Evolutionary conservation across 495 filamentous ascomycete species (phyloP).

Genomic region (Aspergillus campestris): DNA sequence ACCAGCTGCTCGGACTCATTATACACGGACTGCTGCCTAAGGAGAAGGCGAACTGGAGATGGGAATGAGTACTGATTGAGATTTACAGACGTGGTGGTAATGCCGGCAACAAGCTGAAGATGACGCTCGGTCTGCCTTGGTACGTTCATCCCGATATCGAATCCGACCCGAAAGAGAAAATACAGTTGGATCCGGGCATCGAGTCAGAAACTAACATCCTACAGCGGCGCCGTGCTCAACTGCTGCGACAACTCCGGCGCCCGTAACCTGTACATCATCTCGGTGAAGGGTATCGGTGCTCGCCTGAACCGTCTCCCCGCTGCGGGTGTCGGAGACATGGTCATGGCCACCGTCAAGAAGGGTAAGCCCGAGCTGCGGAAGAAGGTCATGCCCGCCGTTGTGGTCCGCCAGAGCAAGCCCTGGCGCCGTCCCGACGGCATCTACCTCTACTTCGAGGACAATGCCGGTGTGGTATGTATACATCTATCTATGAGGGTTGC

Average conservation of each 20-base stretch:
- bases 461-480: conserved; percentile 78
- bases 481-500: not conserved
- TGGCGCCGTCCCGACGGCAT: conserved; percentile 97
- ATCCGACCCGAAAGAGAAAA: not conserved
- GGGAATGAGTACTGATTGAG: conserved; percentile 20
- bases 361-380: conserved; percentile 98
- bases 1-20: not conserved
- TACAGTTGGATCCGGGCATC: not conserved
- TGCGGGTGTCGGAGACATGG: conserved; percentile 98
- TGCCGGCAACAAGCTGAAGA: conserved; percentile 99
- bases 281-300: conserved; percentile 97
- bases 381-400: conserved; percentile 99
- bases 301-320: conserved; percentile 97
- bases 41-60: conserved; percentile 2
- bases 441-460: conserved; percentile 99
- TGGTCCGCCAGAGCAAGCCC: conserved; percentile 97
- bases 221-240: conserved; percentile 91
- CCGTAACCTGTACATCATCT: conserved; percentile 99
- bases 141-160: conserved; percentile 46
- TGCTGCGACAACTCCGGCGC: conserved; percentile 98
- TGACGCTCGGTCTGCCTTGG: conserved; percentile 99
- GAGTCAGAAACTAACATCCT: conserved; percentile 4
- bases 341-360: conserved; percentile 99
- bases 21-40: not conserved
- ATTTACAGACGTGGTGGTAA: conserved; percentile 67